phyloP scores from a whole-genome alignment of 2,329 filamentous ascomycete species.

The Aureobasidium sp. region DNA sequence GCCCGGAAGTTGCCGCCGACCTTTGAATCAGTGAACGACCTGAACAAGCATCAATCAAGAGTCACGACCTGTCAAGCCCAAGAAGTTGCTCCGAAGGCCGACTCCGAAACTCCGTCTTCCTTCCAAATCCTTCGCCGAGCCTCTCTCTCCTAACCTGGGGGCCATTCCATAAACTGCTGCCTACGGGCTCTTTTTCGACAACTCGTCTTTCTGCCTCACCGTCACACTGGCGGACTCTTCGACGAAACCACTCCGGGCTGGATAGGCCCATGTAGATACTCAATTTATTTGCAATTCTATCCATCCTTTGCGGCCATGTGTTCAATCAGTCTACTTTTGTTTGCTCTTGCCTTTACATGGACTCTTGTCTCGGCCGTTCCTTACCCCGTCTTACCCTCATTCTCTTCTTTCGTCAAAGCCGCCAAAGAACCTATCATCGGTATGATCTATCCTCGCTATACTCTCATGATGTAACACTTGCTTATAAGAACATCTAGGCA shows the following conservation, averaged over 20 bases:
- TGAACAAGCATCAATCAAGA: not conserved
- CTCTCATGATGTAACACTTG: not conserved
- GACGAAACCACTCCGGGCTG: slow-evolving; percentile 1
- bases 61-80: not conserved
- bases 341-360: slow-evolving; percentile 8
- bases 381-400: slow-evolving; percentile 10
- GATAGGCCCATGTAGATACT: slow-evolving; percentile 14
- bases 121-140: slow-evolving; percentile 14
- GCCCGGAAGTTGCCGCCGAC: not conserved
- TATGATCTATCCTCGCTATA: not conserved
- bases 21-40: not conserved
- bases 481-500: slow-evolving; percentile 1
- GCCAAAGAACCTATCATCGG: not conserved
- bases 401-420: not conserved
- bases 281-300: slow-evolving; percentile 1
- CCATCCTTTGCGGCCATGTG: not conserved
- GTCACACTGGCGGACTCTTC: slow-evolving; percentile 4
- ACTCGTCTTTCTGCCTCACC: not conserved
- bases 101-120: slow-evolving; percentile 1
- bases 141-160: not conserved
- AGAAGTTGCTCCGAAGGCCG: slow-evolving; percentile 10
- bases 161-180: slow-evolving; percentile 9
- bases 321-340: slow-evolving; percentile 7
- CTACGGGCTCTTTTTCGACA: not conserved
- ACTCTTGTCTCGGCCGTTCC: slow-evolving; percentile 14